Base-by-base conservation (phyloP, 148 eudicot species). In the Silene conica region DNA sequence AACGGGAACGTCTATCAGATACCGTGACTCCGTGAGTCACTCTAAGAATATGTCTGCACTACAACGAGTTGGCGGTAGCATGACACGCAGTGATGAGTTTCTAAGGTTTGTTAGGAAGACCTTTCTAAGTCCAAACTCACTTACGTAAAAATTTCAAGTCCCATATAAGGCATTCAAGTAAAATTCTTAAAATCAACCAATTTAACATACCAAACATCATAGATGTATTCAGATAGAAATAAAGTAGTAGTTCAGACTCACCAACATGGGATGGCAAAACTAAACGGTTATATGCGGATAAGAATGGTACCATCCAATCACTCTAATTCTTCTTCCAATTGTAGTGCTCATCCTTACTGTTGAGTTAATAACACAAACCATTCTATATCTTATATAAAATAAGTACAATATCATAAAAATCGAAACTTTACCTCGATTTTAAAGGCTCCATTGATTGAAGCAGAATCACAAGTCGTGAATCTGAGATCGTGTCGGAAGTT, bases 281-380 rank as follows among this genome's bases (percentile, higher is more conserved):
- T n/a, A n/a, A n/a, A 96, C 99, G 16, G 99, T 96, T 56, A 96
- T 96, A 73, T 96, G 96, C 76, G 99, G 97, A 85, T 96, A 97
- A 69, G 99, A 96, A 75, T 96, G 97, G 80, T 96, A 96, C 99
- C 99, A 96, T 45, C 99, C 99, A 86, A 96, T 96, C 77, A 96
- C 99, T 86, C 99, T 84, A 21, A 97, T 96, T 43, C 90, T 90
- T 81, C 89, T 86, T 77, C 99, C 97, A 1, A 91, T 89, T 79
- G 83, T 81, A 31, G 63, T 9, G 43, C 95, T 90, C 99, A 96
- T 96, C 81, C 85, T 90, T 96, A 83, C 84, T 80, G 72, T 78
- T 43, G 48, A 78, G 97, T 96, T 89, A 96, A 89, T 56, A 73
- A 38, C 66, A 81, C 85, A 86, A 87, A 67, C 50, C 18, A 19